Conservation (phyloP, 176 grass and related monocot genomes). For the Raddia guianensis region DNA sequence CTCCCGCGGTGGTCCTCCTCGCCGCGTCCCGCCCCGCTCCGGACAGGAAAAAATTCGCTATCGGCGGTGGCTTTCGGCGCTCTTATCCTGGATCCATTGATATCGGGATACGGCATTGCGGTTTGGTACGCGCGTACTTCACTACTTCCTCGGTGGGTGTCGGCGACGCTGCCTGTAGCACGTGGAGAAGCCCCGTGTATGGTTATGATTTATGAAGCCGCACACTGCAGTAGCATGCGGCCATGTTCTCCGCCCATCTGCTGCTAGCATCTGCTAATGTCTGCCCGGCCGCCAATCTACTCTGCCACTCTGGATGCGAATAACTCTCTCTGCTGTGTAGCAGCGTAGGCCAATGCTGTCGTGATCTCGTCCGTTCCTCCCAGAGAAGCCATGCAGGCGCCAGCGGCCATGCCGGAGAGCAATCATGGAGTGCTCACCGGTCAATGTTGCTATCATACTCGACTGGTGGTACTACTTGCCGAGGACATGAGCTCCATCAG, state of each 20-base stretch:
- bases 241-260: slow-evolving; percentile 2
- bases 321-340: no score
- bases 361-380: neutral
- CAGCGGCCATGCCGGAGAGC: slow-evolving; percentile 1
- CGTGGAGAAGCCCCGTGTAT: neutral
- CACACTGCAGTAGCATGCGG: neutral
- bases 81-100: neutral
- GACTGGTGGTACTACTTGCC: neutral
- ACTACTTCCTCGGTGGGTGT: neutral
- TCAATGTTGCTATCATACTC: neutral
- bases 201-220: neutral
- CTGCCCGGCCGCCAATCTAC: neutral
- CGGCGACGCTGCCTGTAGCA: slow-evolving; percentile 5
- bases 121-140: neutral
- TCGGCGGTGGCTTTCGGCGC: slow-evolving; percentile 6
- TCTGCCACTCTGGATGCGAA: neutral
- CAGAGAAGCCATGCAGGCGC: no score
- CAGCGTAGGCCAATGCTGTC: neutral
- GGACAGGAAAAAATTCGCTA: neutral
- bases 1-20: slow-evolving; percentile 3
- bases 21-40: neutral
- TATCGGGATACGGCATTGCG: neutral
- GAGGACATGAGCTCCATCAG: neutral
- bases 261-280: neutral
- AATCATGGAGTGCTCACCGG: neutral